A percentile compares a stretch with the other conserved stretches of the same genome.
phyloP scores from a whole-genome alignment of 2,329 filamentous ascomycete genomes.

The Neonectria magnoliae region DNA sequence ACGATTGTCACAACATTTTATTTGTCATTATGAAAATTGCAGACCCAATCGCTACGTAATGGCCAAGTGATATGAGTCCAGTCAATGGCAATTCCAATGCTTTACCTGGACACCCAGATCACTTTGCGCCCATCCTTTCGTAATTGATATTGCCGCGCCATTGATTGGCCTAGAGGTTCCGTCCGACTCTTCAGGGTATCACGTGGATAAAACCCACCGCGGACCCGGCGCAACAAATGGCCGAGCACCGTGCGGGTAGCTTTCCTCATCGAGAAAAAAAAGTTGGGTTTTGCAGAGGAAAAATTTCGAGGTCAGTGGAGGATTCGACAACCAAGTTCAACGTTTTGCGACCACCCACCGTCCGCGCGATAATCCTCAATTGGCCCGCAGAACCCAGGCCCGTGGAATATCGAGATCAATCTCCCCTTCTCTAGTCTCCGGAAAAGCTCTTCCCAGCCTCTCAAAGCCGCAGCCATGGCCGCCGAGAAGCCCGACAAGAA shows the following conservation, averaged over 20 bases:
- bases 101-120: neutral
- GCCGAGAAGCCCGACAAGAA: conserved; percentile 61
- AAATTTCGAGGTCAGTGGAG: conserved; percentile 47
- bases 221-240: conserved; percentile 47
- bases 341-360: conserved; percentile 37
- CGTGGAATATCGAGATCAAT: conserved; percentile 22
- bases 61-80: conserved; percentile 19
- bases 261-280: conserved; percentile 47
- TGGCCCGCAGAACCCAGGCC: conserved; percentile 25
- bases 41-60: neutral
- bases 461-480: conserved; percentile 53
- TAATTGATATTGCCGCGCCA: conserved; percentile 36
- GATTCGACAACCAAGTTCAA: conserved; percentile 36
- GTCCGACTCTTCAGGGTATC: neutral
- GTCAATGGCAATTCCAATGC: conserved; percentile 10
- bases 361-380: conserved; percentile 33
- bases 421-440: conserved; percentile 12
- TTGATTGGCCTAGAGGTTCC: conserved; percentile 34
- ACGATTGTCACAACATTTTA: conserved; percentile 42
- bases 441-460: conserved; percentile 16
- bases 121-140: conserved; percentile 19
- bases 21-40: conserved; percentile 27
- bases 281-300: conserved; percentile 41
- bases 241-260: conserved; percentile 42
- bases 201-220: conserved; percentile 27